Evolutionary conservation across 2,329 filamentous ascomycete species (phyloP), one percentile per base, ranked within the genome.

Genomic region (Immersiporthe knoxdaviesiana): DNA sequence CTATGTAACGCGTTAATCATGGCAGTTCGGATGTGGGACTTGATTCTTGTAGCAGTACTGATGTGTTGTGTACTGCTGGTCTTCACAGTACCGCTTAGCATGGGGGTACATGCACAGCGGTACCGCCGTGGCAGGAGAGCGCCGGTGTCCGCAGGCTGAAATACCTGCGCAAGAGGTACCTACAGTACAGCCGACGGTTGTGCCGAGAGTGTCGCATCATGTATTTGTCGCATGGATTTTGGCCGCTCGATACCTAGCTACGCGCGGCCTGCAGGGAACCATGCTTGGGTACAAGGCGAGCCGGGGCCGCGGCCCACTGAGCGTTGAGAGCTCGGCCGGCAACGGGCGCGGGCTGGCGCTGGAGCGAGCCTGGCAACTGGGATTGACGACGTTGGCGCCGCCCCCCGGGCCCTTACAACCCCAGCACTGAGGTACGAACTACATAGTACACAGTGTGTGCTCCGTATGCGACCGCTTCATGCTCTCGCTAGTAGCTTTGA

Each of bases 161-260:
- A 65, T 72, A 70, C 68, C 32, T 68, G 64, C 35, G 50, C 60
- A 56, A 16, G 30, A 68, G 68, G 68, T 72, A 30, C 14, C 11
- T 32, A 30, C 27, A 56, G 52, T 56, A 72, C 63, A 68, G 70
- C 70, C 70, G 70, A 72, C 65, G 58, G 65, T 72, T 70, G 56
- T 70, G 70, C 70, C 70, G 70, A 72, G 63, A 59, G 59, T 63
- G 56, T 70, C 54, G 63, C 37, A 68, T 61, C 39, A 47, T 37
- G 56, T 70, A 67, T 65, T 60, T 52, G 32, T 32, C 27, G 54
- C 63, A 35, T 66, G 21, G 50, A 50, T n/a, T 21, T 21, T 54
- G 50, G 60, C 50, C 30, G 63, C 18, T 44, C 61, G 63, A 58
- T 65, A 71, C 67, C 39, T 54, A 30, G 39, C 69, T 63, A 71